Evolutionary conservation across 768 basidiomycete genomes (phyloP).

Genomic region (Mycena crocata): DNA sequence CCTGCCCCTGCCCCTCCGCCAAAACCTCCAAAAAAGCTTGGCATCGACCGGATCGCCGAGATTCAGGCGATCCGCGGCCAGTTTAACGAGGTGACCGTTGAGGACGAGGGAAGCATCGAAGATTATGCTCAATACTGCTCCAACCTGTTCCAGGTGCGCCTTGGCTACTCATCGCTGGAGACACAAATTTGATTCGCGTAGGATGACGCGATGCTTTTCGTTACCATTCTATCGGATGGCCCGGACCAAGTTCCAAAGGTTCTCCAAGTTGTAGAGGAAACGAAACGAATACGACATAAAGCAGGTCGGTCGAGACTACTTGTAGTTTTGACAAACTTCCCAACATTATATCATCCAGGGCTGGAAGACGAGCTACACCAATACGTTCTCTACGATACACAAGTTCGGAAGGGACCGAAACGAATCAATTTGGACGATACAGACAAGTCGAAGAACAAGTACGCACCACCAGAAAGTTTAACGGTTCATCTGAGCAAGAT

Average conservation of each 20-base stretch:
- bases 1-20: constrained; percentile 63
- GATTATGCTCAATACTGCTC: constrained; percentile 81
- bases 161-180: neutral
- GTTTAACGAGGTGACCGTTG: constrained; percentile 79
- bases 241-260: constrained; percentile 80
- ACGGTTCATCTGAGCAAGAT: constrained; percentile 88
- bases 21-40: constrained; percentile 72
- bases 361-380: constrained; percentile 73
- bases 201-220: constrained; percentile 87
- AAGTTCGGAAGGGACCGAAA: constrained; percentile 64
- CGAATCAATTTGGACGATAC: constrained; percentile 77
- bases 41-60: constrained; percentile 78
- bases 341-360: constrained; percentile 42
- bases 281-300: constrained; percentile 82
- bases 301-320: constrained; percentile 61
- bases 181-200: constrained; percentile 39
- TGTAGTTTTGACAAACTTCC: neutral
- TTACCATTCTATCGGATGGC: constrained; percentile 75
- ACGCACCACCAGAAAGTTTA: constrained; percentile 76
- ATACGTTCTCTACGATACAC: constrained; percentile 79
- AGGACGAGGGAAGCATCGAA: constrained; percentile 69
- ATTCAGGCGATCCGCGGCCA: constrained; percentile 74
- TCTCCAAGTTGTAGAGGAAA: constrained; percentile 82
- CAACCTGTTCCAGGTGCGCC: constrained; percentile 68
- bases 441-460: constrained; percentile 56